Evolutionary conservation across 257 asterid genomes (phyloP).

Genomic region (Capsicum chinense): DNA sequence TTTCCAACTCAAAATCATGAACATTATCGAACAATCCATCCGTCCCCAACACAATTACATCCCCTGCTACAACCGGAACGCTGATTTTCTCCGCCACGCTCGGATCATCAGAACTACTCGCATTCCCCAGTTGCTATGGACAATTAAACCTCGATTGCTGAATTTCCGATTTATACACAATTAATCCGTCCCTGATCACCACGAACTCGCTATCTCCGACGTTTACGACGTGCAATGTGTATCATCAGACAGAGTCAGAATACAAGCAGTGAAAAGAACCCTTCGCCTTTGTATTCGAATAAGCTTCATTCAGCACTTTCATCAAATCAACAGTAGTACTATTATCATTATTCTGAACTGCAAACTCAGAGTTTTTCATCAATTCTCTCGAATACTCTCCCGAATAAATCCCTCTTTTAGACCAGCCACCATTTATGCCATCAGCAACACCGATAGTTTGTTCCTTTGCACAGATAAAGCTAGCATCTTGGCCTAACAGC

Average conservation of each 20-base stretch:
- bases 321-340: conserved; percentile 28
- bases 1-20: conserved; percentile 37
- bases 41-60: conserved; percentile 47
- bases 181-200: conserved; percentile 40
- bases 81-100: conserved; percentile 35
- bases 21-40: conserved; percentile 61
- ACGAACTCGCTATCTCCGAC: conserved; percentile 52
- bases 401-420: conserved; percentile 38
- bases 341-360: not conserved
- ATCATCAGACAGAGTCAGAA: conserved; percentile 31
- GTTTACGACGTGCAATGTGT: conserved; percentile 40
- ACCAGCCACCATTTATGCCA: conserved; percentile 46
- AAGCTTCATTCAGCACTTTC: conserved; percentile 33
- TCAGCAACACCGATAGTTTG: conserved; percentile 53
- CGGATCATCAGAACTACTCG: not conserved
- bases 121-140: conserved; percentile 45
- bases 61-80: conserved; percentile 41
- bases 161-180: conserved; percentile 32
- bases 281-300: not conserved
- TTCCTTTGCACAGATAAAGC: conserved; percentile 26
- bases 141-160: conserved; percentile 43
- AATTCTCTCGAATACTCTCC: conserved; percentile 46
- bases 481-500: conserved; percentile 47
- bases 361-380: conserved; percentile 28
- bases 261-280: conserved; percentile 55